Evolutionary conservation across 2,329 filamentous ascomycete species (phyloP), one percentile per base, ranked within the genome.

Genomic region (Alternaria sp.): DNA sequence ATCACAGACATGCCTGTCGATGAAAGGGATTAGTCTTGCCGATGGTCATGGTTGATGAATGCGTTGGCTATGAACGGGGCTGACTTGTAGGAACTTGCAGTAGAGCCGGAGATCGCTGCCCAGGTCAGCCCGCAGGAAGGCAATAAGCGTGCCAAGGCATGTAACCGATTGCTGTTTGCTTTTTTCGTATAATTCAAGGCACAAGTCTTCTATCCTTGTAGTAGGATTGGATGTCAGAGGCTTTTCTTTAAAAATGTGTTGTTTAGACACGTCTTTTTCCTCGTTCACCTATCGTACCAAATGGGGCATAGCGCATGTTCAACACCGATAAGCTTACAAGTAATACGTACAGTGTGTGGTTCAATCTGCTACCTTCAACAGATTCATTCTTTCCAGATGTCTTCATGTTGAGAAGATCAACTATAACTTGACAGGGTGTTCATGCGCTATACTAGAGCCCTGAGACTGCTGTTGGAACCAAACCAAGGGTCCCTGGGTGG

Each of bases 401-500:
- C n/a, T 20, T 10, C 4, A 9, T 9, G 25, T 40, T 0, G 4
- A 40, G 5, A 20, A 3, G n/a, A 40, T 40, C 9, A 40, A 5
- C 18, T 22, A 12, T 5, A 41, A 2, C 38, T 20, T 41, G 38
- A 12, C 38, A 22, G 5, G 1, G 1, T 41, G 18, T 6, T 14
- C 10, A 22, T 11, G 14, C 9, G 0, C n/a, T 20, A 20, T 11
- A 40, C 1, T 10, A 40, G n/a, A 11, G 14, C 1, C 20, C 9
- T 5, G 10, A 2, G 38, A 9, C 11, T 40, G 38, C 8, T 40
- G 9, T 4, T 40, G n/a, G n/a, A 10, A 40, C 18, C 5, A 11
- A 12, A 11, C 2, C 2, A 5, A 40, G 9, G 1, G 0, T 40
- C 4, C 2, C 6, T 40, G 2, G 0, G 20, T 20, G n/a, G 10